Evolutionary conservation across 2,329 filamentous ascomycete species (phyloP), one percentile per base, ranked within the genome.

Genomic region (Talaromyces sp.): DNA sequence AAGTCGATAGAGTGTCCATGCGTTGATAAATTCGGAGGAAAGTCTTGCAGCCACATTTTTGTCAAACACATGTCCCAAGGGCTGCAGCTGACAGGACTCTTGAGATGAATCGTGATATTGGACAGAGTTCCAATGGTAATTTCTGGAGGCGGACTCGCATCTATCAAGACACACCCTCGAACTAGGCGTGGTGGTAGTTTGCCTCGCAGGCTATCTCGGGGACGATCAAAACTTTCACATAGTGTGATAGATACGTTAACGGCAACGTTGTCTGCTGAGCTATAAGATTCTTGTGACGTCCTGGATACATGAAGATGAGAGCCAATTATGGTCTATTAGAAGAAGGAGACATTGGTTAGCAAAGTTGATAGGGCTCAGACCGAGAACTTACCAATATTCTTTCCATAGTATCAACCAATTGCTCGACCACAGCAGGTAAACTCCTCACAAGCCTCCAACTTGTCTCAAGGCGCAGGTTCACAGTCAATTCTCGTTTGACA

Each of bases 71-170:
- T 18, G 27, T 14, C 50, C 56, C 56, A 59, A 16, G 52, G 33
- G 10, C 30, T 56, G 51, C n/a, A 56, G 30, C 40, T 16, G 9
- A 6, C 7, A 44, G 53, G 33, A 23, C 16, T 59, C 28, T 33
- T 59, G 52, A 62, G 54, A 59, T 59, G 27, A 34, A 62, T 53
- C 12, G 44, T 23, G 42, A 62, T 47, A 34, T 57, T 31, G 40
- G 59, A 57, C 28, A 63, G 53, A 4, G 36, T 54, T 27, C 50
- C 57, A 30, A 16, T 61, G 10, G n/a, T 5, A 34, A 61, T 58
- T 28, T 54, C 61, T n/a, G 40, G 36, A 10, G 61, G 61, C 31
- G 61, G 53, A 27, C 56, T 54, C n/a, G 55, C 44, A 9, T 63
- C 61, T 30, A 40, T 30, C 44, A 23, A 4, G 4, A 27, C 44